Percentiles rank a stretch among this genome's conserved stretches.
These are phyloP conservation scores for Malus sieversii DNA, from an alignment of 306 rosid species.

Conservation along the genomic window DNA sequence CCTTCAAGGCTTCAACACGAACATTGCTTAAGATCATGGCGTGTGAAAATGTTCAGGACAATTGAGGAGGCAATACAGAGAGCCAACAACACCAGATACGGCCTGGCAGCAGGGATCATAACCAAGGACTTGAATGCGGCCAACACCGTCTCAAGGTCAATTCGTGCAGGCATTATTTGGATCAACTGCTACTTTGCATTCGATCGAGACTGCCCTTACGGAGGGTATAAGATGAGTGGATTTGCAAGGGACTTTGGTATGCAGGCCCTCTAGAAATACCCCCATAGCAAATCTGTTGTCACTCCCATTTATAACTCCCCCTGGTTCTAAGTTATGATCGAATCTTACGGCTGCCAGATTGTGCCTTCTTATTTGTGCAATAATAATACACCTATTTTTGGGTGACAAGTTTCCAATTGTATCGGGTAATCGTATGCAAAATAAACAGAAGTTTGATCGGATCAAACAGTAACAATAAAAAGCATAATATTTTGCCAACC, in stretches of 20 bases:
- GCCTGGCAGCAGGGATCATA: conserved; percentile 80
- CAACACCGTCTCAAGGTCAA: conserved; percentile 79
- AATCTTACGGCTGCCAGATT: no score
- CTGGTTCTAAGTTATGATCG: not conserved
- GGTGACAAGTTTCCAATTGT: no score
- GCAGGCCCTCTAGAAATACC: conserved; percentile 50
- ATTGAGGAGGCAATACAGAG: conserved; percentile 67
- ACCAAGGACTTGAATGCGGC: conserved; percentile 59
- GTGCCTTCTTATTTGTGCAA: no score
- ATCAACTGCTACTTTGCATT: conserved; percentile 68
- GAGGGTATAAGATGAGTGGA: conserved; percentile 82
- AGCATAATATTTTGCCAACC: no score
- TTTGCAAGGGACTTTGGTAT: conserved; percentile 76
- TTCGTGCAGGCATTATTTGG: conserved; percentile 69
- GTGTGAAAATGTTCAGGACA: conserved; percentile 30
- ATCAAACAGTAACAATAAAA: no score
- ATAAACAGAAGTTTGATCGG: no score
- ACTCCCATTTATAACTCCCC: conserved; percentile 79
- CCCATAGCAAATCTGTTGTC: conserved; percentile 65
- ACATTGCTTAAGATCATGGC: not conserved
- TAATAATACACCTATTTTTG: no score
- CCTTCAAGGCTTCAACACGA: not conserved
- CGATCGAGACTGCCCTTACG: conserved; percentile 58
- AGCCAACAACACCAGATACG: conserved; percentile 65
- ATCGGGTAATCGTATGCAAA: no score